phyloP scores from a whole-genome alignment of 2,329 filamentous ascomycete genomes.

The Fusarium newnesense region DNA sequence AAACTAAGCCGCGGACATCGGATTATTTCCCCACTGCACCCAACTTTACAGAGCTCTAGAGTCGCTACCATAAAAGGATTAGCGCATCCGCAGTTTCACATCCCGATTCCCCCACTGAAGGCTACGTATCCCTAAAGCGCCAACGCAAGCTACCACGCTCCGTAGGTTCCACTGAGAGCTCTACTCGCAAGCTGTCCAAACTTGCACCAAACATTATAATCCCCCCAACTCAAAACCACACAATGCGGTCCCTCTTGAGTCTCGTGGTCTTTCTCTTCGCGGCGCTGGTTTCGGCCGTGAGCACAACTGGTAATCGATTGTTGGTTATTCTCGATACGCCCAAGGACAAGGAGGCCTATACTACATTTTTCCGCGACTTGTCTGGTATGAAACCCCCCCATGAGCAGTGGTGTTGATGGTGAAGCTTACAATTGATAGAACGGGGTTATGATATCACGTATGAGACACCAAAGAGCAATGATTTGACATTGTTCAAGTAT shows the following conservation, averaged over 20 bases:
- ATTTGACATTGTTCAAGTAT: slow-evolving; percentile 81
- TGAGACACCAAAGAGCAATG: slow-evolving; percentile 83
- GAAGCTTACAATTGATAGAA: slow-evolving; percentile 60
- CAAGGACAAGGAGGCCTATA: slow-evolving; percentile 83
- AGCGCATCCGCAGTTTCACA: slow-evolving; percentile 11
- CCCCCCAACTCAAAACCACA: slow-evolving; percentile 20
- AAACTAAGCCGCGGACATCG: slow-evolving; percentile 45
- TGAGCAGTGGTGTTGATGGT: neutral
- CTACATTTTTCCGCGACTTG: slow-evolving; percentile 80
- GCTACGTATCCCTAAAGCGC: slow-evolving; percentile 53
- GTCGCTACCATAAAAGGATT: slow-evolving; percentile 6
- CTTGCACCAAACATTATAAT: slow-evolving; percentile 27
- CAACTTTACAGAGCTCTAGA: neutral
- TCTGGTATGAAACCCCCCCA: slow-evolving; percentile 60
- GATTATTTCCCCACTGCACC: slow-evolving; percentile 35
- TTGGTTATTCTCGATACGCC: slow-evolving; percentile 88
- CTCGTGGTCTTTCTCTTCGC: slow-evolving; percentile 74
- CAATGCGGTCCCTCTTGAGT: slow-evolving; percentile 80
- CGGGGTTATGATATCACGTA: slow-evolving; percentile 85
- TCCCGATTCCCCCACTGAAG: slow-evolving; percentile 35
- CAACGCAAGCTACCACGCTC: slow-evolving; percentile 41
- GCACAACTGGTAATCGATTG: slow-evolving; percentile 81
- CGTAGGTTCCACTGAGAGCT: slow-evolving; percentile 32
- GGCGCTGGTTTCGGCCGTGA: slow-evolving; percentile 77
- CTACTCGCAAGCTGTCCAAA: slow-evolving; percentile 40